phyloP scores from a whole-genome alignment of 495 filamentous ascomycete species.

The Oleoguttula mirabilis region DNA sequence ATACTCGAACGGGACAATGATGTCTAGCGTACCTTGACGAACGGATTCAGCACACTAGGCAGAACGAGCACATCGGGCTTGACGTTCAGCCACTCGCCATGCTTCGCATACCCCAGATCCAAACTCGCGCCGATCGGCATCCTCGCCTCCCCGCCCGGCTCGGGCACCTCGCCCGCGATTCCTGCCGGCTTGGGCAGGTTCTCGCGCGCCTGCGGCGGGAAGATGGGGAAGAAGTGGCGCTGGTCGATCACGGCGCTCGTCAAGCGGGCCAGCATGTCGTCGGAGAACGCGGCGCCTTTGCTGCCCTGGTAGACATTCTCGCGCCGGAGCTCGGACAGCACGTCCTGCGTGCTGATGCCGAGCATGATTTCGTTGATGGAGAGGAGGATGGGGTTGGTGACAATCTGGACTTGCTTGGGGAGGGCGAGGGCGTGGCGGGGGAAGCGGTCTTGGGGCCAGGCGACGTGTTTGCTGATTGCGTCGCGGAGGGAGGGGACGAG shows the following conservation, averaged over 20 bases:
- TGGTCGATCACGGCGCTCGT: slow-evolving; percentile 71
- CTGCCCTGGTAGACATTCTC: slow-evolving; percentile 51
- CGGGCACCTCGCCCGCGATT: slow-evolving; percentile 23
- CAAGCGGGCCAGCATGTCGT: slow-evolving; percentile 52
- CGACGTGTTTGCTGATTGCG: slow-evolving; percentile 64
- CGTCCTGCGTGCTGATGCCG: slow-evolving; percentile 70
- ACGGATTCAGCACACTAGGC: slow-evolving; percentile 71
- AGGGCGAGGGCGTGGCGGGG: slow-evolving; percentile 58
- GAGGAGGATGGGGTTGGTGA: slow-evolving; percentile 81
- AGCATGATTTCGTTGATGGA: slow-evolving; percentile 74
- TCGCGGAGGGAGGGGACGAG: slow-evolving; percentile 83
- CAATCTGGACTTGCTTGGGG: slow-evolving; percentile 58
- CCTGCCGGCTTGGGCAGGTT: slow-evolving; percentile 43
- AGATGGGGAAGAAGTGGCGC: slow-evolving; percentile 79
- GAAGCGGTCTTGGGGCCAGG: slow-evolving; percentile 82
- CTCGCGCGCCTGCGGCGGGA: slow-evolving; percentile 59
- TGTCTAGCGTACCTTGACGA: slow-evolving; percentile 62
- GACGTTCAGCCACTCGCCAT: slow-evolving; percentile 79
- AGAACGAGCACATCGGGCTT: slow-evolving; percentile 74
- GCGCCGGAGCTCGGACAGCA: slow-evolving; percentile 64
- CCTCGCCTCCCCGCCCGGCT: slow-evolving; percentile 40
- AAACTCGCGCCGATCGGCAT: slow-evolving; percentile 59
- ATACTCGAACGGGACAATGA: not conserved
- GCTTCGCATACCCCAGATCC: slow-evolving; percentile 73
- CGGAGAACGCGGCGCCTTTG: slow-evolving; percentile 39